Percentiles rank a stretch among this genome's conserved stretches.
These are phyloP conservation scores for Phialophora macrospora DNA, from an alignment of 2,329 filamentous ascomycete species.

Conservation along the genomic window DNA sequence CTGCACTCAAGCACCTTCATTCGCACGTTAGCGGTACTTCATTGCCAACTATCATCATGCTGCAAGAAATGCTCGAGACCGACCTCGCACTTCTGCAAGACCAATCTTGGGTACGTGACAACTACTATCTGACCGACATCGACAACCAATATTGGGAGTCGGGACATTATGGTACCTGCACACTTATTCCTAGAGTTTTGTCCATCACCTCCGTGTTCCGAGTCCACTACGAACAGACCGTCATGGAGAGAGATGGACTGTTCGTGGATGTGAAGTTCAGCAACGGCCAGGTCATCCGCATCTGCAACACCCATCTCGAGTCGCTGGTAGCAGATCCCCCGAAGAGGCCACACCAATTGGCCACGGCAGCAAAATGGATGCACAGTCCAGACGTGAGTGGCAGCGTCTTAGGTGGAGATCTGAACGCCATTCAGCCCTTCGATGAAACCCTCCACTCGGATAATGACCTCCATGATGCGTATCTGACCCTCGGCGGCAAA, in stretches of 20 bases:
- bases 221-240: slow-evolving; percentile 56
- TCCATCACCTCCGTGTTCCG: slow-evolving; percentile 55
- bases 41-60: slow-evolving; percentile 51
- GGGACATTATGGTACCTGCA: slow-evolving; percentile 58
- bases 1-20: slow-evolving; percentile 49
- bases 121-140: slow-evolving; percentile 58
- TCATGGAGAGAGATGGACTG: slow-evolving; percentile 60
- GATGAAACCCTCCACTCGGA: slow-evolving; percentile 56
- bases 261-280: slow-evolving; percentile 57
- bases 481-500: slow-evolving; percentile 56
- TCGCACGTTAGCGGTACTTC: slow-evolving; percentile 39
- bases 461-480: slow-evolving; percentile 59
- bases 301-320: slow-evolving; percentile 65
- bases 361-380: slow-evolving; percentile 52
- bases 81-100: slow-evolving; percentile 54
- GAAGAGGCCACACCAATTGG: slow-evolving; percentile 56
- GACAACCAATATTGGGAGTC: slow-evolving; percentile 52
- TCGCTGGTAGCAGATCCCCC: slow-evolving; percentile 57
- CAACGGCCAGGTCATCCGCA: slow-evolving; percentile 45
- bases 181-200: slow-evolving; percentile 57
- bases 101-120: slow-evolving; percentile 54
- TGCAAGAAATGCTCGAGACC: slow-evolving; percentile 58
- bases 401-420: slow-evolving; percentile 59
- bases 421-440: slow-evolving; percentile 63
- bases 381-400: slow-evolving; percentile 42